Conservation (phyloP, 164 flowering plant genomes). For the Dillenia turbinata region DNA sequence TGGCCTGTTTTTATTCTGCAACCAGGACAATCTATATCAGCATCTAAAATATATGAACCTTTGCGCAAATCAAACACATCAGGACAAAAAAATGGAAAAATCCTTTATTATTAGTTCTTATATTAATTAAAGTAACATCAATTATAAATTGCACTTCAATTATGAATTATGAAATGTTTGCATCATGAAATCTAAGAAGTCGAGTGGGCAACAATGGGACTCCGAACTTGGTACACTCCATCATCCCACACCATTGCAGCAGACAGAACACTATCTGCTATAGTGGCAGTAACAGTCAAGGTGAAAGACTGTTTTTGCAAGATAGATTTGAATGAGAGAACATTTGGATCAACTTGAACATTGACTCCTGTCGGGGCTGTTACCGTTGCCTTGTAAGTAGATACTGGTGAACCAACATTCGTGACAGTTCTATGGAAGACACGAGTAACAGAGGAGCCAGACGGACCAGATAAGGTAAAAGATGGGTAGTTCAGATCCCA, state of each 20-base stretch:
- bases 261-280: constrained; percentile 10
- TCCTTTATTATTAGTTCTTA: no score
- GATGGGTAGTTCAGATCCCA: constrained; percentile 68
- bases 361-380: constrained; percentile 20
- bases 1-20: no score
- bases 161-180: neutral
- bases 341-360: constrained; percentile 32
- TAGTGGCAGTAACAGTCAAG: constrained; percentile 26
- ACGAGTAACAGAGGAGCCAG: constrained; percentile 3
- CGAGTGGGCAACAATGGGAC: constrained; percentile 45
- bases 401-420: constrained; percentile 48
- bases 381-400: constrained; percentile 35
- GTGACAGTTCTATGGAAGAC: constrained; percentile 54
- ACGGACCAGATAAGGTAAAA: constrained; percentile 15
- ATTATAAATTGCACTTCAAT: neutral
- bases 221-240: constrained; percentile 49
- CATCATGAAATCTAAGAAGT: neutral
- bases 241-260: constrained; percentile 55
- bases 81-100: no score
- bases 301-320: constrained; percentile 39
- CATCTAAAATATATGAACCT: no score
- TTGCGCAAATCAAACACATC: no score
- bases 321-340: constrained; percentile 27
- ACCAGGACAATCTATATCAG: no score
- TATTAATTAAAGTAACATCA: neutral